Evolutionary conservation across 2,329 filamentous ascomycete species (phyloP), one percentile per base, ranked within the genome.

Genomic region (Ceratocystis variospora): DNA sequence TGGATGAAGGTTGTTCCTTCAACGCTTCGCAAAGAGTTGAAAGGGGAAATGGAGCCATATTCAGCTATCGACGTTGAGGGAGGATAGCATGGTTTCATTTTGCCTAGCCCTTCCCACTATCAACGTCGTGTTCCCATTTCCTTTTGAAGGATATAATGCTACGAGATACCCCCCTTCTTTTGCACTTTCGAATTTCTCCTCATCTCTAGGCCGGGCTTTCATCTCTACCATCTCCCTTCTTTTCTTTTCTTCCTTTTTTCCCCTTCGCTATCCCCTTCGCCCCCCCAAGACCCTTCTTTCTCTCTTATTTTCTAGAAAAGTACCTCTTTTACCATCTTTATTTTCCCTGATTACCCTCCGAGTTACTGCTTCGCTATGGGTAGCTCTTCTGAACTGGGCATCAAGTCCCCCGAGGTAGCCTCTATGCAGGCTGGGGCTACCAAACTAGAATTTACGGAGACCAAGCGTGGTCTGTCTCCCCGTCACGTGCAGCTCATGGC

Each of bases 401-500:
- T 22, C 22, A 67, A 67, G 63, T 68, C 64, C 31, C 48, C 61
- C 2, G 41, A 48, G n/a, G 50, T 61, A 31, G 50, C 63, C 57
- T 68, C 67, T 3, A 64, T 68, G 37, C 67, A 66, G 48, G 64
- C 57, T 22, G 64, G 61, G 2, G 48, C 59, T 31, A 31, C 64
- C 28, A 31, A 61, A 37, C 5, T 62, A 12, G 48, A 61, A 37
- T 66, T 61, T 22, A 46, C 22, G 41, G 67, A 68, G 25, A 68
- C 67, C 25, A 63, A 68, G 61, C 67, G 67, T 69, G 70, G 67
- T 62, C 69, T 46, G 65, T 57, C 22, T 68, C 70, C 50, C 66
- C 76, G 77, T 17, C 77, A 79, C 68, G 78, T 80, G 25, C 78
- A 80, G 69, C 76, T 80, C 66, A 80, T 80, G 77, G 78, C 78